Evolutionary conservation across 2,329 filamentous ascomycete species (phyloP), one percentile per base, ranked within the genome.

Genomic region (Fusarium begoniae): DNA sequence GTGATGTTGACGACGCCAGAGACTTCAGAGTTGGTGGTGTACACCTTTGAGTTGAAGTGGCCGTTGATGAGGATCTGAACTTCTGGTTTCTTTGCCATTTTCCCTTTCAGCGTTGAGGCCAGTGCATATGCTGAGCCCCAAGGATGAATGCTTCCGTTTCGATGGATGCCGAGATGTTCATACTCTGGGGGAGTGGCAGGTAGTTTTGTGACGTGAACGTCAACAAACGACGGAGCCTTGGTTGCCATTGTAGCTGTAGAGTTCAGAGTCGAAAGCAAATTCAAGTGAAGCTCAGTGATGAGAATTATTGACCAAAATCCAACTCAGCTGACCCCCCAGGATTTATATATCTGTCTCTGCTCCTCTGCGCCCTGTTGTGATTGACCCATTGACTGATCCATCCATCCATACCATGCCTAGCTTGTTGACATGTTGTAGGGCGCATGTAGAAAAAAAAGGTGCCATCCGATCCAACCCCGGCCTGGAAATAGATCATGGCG

Each of bases 31-130:
- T 75, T 71, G 61, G 74, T 75, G 44, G 73, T 78, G 57, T 78
- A 78, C 18, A 74, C 63, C 32, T 78, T 78, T 22, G 76, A 75
- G 40, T 62, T 71, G 32, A 78, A 78, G 73, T 78, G 74, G 26
- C 69, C 55, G 5, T 76, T 71, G 64, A 78, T 61, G 20, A 54
- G 35, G 35, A 78, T 63, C 1, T 50, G 44, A 0, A 75, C 69
- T 30, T 75, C 73, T 17, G 66, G 17, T 15, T 60, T 75, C 37
- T 59, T 72, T 7, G 56, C 20, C 41, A 68, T 54, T 12, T 63
- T 74, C 2, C 47, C 45, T 15, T 71, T 73, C 17, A 74, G 12
- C 0, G 72, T 48, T 6, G 68, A 69, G 1, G 71, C 56, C 24
- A 74, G 38, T 17, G 68, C 44, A 26, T 65, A 8, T n/a, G 59